Conservation (phyloP, 768 basidiomycete species). For the Phaeotremella skinneri region DNA sequence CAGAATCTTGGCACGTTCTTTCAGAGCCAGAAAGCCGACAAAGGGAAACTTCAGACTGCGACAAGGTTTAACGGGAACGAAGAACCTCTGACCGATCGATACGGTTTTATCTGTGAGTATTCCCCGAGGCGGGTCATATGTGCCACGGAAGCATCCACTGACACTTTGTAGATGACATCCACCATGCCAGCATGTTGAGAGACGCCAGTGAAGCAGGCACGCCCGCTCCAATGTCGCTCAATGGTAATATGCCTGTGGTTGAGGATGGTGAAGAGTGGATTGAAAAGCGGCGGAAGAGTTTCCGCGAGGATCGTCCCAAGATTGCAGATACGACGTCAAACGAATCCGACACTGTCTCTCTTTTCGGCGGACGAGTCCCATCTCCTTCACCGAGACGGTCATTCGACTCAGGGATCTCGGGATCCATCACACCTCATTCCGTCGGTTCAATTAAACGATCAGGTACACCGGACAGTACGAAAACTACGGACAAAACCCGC, state of each 20-base stretch:
- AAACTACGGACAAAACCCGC: not conserved
- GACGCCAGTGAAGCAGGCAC: slow-evolving; percentile 41
- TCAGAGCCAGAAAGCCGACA: slow-evolving; percentile 12
- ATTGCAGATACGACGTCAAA: not conserved
- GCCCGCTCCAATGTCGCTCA: slow-evolving; percentile 38
- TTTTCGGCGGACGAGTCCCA: not conserved
- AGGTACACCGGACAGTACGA: slow-evolving; percentile 5
- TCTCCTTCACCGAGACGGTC: slow-evolving; percentile 21
- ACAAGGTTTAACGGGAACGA: slow-evolving; percentile 41
- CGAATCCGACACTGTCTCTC: not conserved
- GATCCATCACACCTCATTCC: not conserved
- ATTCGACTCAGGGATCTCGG: slow-evolving; percentile 23
- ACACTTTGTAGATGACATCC: slow-evolving; percentile 38
- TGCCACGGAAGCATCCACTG: slow-evolving; percentile 1
- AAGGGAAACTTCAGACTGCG: slow-evolving; percentile 28
- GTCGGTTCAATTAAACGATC: slow-evolving; percentile 1
- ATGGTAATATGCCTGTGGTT: slow-evolving; percentile 23
- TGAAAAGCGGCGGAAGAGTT: slow-evolving; percentile 22
- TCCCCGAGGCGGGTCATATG: not conserved
- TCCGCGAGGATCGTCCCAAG: not conserved
- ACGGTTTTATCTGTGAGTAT: slow-evolving; percentile 50
- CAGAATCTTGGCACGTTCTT: slow-evolving; percentile 43
- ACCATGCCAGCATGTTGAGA: slow-evolving; percentile 45
- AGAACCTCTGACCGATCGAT: slow-evolving; percentile 46
- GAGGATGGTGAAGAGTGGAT: slow-evolving; percentile 40